These are phyloP conservation scores for Kentomonas sorsogonicus DNA, from an alignment of 208 protist species.

Conservation along the genomic window DNA sequence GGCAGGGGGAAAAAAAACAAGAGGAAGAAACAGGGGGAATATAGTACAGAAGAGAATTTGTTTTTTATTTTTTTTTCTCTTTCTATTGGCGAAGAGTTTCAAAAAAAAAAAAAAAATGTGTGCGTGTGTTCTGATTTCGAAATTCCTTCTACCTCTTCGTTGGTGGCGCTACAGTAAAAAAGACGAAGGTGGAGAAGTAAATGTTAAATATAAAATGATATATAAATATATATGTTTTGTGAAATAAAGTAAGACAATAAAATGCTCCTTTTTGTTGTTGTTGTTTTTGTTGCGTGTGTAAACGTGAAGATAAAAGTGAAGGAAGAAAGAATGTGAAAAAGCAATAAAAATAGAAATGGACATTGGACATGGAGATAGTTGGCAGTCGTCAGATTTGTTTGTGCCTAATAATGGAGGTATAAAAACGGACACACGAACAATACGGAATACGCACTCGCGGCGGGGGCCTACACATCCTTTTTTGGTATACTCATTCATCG, in stretches of 20 bases:
- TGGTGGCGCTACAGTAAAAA: neutral
- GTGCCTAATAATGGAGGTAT: too few species aligned
- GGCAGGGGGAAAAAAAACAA: neutral
- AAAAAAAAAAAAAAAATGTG: conserved; percentile 2
- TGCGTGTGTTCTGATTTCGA: neutral
- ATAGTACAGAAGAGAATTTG: neutral
- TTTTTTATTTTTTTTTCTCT: neutral
- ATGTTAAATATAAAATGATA: neutral
- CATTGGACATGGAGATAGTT: neutral
- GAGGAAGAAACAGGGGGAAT: conserved; percentile 7
- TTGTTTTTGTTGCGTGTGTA: neutral
- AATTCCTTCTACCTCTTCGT: neutral
- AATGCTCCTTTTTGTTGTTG: neutral
- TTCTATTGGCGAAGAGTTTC: neutral
- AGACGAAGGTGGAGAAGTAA: neutral
- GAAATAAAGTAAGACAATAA: conserved; percentile 15
- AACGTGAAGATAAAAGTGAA: neutral
- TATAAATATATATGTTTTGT: conserved; percentile 4
- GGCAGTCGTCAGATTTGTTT: too few species aligned
- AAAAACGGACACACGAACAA: too few species aligned
- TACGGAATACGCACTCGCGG: too few species aligned
- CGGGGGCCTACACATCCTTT: too few species aligned
- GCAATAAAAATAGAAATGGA: conserved; percentile 11
- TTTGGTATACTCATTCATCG: too few species aligned
- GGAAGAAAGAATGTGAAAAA: conserved; percentile 6